Evolutionary conservation across 2,329 filamentous ascomycete species (phyloP).

Genomic region (Aureobasidium leucospermi): DNA sequence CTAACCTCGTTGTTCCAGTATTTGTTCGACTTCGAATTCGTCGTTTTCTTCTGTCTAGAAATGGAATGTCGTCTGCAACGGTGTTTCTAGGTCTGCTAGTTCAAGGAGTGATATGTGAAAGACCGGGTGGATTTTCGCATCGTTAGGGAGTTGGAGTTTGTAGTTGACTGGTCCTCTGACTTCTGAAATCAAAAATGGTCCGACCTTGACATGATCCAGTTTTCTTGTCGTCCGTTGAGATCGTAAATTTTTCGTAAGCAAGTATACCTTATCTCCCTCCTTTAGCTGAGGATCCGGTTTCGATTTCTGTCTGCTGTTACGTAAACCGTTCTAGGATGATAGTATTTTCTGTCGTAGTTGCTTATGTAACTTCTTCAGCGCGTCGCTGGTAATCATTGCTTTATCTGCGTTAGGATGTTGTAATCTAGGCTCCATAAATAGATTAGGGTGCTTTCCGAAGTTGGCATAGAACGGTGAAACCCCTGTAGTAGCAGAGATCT

Average conservation of each 20-base stretch:
- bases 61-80: slow-evolving; percentile 7
- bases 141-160: slow-evolving; percentile 4
- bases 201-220: slow-evolving; percentile 17
- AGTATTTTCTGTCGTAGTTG: too few species aligned
- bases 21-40: background rate
- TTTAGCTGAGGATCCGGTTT: slow-evolving; percentile 16
- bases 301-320: background rate
- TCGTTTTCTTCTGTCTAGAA: slow-evolving; percentile 1
- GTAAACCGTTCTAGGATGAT: slow-evolving; percentile 5
- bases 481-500: too few species aligned
- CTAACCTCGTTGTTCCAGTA: slow-evolving; percentile 3
- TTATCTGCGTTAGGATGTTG: too few species aligned
- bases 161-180: slow-evolving; percentile 8
- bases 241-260: slow-evolving; percentile 16
- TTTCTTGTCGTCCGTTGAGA: slow-evolving; percentile 15
- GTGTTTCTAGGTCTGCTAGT: slow-evolving; percentile 4
- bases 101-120: slow-evolving; percentile 5
- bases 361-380: too few species aligned
- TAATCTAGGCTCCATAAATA: too few species aligned
- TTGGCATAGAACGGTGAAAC: too few species aligned
- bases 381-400: too few species aligned
- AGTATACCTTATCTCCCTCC: slow-evolving; percentile 19
- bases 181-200: slow-evolving; percentile 17
- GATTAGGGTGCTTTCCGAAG: too few species aligned
- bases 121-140: background rate